Evolutionary conservation across 2,329 filamentous ascomycete genomes (phyloP).

Genomic region (Chaetomiaceae sp.): DNA sequence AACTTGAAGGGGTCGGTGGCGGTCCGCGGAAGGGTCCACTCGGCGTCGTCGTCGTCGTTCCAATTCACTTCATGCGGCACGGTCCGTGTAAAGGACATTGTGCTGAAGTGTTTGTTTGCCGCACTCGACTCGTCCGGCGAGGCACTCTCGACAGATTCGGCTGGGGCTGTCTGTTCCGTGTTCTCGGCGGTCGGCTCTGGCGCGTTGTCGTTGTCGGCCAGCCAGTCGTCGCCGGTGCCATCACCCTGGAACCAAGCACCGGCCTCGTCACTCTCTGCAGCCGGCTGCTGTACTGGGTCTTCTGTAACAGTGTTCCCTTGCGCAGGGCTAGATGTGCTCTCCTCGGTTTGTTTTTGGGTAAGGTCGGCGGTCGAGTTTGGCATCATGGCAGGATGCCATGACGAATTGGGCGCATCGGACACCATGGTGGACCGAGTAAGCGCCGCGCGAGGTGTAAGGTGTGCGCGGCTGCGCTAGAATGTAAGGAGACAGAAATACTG

Average conservation of each 20-base stretch:
- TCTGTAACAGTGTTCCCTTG: not conserved
- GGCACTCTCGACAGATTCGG: conserved; percentile 12
- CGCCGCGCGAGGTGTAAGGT: conserved; percentile 11
- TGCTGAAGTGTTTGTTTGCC: conserved; percentile 53
- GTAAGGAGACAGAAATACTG: conserved; percentile 17
- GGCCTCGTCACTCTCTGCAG: not conserved
- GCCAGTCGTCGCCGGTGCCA: conserved; percentile 27
- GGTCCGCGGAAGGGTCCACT: conserved; percentile 50
- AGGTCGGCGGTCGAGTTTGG: conserved; percentile 37
- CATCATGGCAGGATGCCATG: conserved; percentile 51
- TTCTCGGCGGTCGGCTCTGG: conserved; percentile 5
- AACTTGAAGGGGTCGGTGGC: conserved; percentile 57
- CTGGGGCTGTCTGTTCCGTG: not conserved
- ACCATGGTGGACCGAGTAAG: conserved; percentile 35
- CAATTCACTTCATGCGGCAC: conserved; percentile 60
- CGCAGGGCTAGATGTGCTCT: conserved; percentile 3
- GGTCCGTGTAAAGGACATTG: conserved; percentile 60
- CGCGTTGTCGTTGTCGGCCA: conserved; percentile 18
- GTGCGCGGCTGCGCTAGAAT: conserved; percentile 12
- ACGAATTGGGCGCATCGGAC: conserved; percentile 39
- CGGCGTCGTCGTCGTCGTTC: conserved; percentile 54
- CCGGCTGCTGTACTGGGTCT: not conserved
- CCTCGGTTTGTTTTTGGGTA: conserved; percentile 6
- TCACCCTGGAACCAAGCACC: conserved; percentile 33
- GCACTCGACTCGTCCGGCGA: conserved; percentile 24